Evolutionary conservation across 805 yeast species (phyloP).

Genomic region (Monosporozyma servazzii): DNA sequence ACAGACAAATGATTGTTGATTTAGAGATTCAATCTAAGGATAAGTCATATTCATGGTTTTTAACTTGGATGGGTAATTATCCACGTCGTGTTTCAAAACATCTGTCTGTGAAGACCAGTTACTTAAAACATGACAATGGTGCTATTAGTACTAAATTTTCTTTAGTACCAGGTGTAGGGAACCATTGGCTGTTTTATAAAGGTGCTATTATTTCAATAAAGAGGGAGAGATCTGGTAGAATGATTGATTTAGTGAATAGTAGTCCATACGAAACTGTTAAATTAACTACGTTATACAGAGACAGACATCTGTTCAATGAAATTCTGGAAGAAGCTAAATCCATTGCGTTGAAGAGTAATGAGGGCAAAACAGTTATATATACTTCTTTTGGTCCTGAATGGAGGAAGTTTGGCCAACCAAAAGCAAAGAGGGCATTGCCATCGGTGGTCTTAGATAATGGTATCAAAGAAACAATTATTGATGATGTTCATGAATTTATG

Average conservation of each 20-base stretch:
- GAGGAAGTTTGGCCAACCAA: constrained; percentile 95
- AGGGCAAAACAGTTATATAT: constrained; percentile 88
- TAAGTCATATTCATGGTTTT: constrained; percentile 87
- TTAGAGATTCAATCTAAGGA: constrained; percentile 89
- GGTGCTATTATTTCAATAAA: constrained; percentile 84
- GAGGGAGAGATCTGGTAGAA: constrained; percentile 82
- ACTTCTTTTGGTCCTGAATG: constrained; percentile 98
- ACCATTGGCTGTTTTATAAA: constrained; percentile 73
- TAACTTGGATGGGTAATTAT: constrained; percentile 89
- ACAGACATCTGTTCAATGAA: constrained; percentile 58
- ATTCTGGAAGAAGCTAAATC: constrained; percentile 75
- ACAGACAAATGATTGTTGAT: constrained; percentile 81
- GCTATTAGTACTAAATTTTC: constrained; percentile 79
- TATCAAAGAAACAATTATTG: constrained; percentile 52
- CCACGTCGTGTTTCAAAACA: constrained; percentile 73
- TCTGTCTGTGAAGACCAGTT: constrained; percentile 80
- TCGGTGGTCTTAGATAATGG: constrained; percentile 80
- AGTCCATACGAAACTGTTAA: constrained; percentile 96
- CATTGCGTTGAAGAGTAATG: constrained; percentile 70
- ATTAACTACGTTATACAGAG: constrained; percentile 79
- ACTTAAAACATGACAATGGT: constrained; percentile 85
- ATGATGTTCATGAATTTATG: constrained; percentile 75
- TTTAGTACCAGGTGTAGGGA: constrained; percentile 96
- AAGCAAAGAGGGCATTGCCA: constrained; percentile 73
- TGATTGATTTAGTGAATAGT: constrained; percentile 83